These are phyloP conservation scores for Tolypocladium ovalisporum DNA, from an alignment of 2,329 filamentous ascomycete species.

Conservation along the genomic window DNA sequence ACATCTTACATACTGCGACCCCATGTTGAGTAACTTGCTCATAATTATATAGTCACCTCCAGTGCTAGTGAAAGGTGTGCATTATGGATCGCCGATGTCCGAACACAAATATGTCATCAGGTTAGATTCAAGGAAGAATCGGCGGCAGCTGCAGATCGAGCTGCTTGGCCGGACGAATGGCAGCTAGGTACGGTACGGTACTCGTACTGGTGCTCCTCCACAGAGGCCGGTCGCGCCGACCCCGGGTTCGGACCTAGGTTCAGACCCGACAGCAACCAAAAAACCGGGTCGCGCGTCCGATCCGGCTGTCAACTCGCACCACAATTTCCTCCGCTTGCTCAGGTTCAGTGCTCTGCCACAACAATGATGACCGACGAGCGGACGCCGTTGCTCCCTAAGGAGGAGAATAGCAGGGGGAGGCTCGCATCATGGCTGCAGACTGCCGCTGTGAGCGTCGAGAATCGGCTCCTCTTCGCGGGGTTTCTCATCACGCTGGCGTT, in stretches of 20 bases:
- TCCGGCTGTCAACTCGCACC: neutral
- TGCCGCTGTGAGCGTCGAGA: slow-evolving; percentile 20
- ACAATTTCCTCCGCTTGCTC: neutral
- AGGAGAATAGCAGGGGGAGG: neutral
- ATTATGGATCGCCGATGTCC: neutral
- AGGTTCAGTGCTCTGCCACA: neutral
- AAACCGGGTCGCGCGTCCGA: neutral
- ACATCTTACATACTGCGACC: neutral
- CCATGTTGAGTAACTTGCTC: too few relatives aligned
- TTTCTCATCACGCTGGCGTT: slow-evolving; percentile 47
- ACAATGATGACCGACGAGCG: neutral
- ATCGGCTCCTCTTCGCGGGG: slow-evolving; percentile 43
- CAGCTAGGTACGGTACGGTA: neutral
- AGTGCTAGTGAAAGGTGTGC: neutral
- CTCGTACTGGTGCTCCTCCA: too few relatives aligned
- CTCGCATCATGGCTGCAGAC: neutral
- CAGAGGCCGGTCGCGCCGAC: neutral
- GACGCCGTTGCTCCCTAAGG: neutral
- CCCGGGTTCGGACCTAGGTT: neutral
- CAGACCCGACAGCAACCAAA: neutral
- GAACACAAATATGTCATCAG: neutral
- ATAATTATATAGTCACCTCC: neutral
- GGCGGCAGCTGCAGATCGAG: neutral
- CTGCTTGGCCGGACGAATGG: neutral
- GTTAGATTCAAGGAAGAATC: neutral